Evolutionary conservation across 2,329 filamentous ascomycete genomes (phyloP), one percentile per base, ranked within the genome.

Genomic region (Botryotinia convoluta): DNA sequence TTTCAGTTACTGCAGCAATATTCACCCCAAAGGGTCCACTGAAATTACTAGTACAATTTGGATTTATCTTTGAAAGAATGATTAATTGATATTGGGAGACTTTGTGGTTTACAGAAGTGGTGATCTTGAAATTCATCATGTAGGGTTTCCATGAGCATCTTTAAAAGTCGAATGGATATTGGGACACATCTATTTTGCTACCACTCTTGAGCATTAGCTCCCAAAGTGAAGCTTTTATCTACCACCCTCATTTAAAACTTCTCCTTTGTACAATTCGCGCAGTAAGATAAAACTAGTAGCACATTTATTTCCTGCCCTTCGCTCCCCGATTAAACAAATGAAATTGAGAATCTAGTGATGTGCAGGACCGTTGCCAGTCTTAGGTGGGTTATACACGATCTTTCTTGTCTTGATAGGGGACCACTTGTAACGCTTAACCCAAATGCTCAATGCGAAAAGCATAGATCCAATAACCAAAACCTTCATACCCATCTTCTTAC

Each of bases 341-440:
- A 78, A 77, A 79, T 74, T 73, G 45, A 67, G 72, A 71, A 71
- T 75, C 75, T 77, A 80, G 70, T 79, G 78, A 60, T 75, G 74
- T 60, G 74, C 72, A 44, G 60, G 48, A 60, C 44, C 72, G 29
- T 72, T 62, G 20, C 44, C 51, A 39, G 71, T 54, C 20, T 62
- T 22, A 35, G 94, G 94, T 76, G 94, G 93, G 83, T 91, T 92
- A 86, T 97, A 97, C 79, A 90, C 87, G 80, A 98, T 86, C 91
- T 98, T 97, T 82, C 96, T 92, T 80, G 94, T 92, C 92, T 99
- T 99, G 84, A 99, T 86, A 81, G 93, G 91, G 75, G 94, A 89
- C 96, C 96, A 99, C 91, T 98, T 99, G 91, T 99, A 99, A 87
- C 95, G 91, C 93, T 99, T 99, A 78, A 98, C 92, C 94, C 95